Evolutionary conservation across 495 filamentous ascomycete species (phyloP).

Genomic region (Hypoxylon perforatum): DNA sequence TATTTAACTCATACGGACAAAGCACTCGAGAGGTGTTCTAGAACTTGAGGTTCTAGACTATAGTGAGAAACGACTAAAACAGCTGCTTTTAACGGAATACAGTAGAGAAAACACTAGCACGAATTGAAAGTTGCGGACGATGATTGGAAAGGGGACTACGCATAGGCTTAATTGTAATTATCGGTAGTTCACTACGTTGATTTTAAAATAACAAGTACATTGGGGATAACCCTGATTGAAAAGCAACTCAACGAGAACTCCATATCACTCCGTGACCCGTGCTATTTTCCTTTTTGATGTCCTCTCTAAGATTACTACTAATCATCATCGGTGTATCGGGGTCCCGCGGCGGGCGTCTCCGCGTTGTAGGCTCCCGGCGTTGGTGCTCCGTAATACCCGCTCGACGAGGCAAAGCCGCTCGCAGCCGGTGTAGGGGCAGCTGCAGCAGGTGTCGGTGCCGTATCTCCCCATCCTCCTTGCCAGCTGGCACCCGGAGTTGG

Average conservation of each 20-base stretch:
- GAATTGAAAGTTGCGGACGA: too few relatives aligned
- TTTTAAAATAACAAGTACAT: slow-evolving; percentile 19
- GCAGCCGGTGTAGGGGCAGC: slow-evolving; percentile 69
- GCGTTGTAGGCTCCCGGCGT: slow-evolving; percentile 82
- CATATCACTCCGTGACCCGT: slow-evolving; percentile 18
- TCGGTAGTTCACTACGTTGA: not conserved
- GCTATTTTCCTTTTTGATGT: slow-evolving; percentile 19
- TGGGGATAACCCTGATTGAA: not conserved
- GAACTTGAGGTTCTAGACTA: too few relatives aligned
- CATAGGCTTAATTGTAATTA: not conserved
- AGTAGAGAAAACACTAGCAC: too few relatives aligned
- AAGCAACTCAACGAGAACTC: slow-evolving; percentile 21
- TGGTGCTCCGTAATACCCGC: slow-evolving; percentile 74
- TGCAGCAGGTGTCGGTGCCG: slow-evolving; percentile 71
- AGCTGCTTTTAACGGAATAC: too few relatives aligned
- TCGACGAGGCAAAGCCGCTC: slow-evolving; percentile 47
- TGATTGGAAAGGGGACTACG: too few relatives aligned
- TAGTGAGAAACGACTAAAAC: too few relatives aligned
- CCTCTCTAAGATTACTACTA: slow-evolving; percentile 22
- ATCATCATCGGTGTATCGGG: slow-evolving; percentile 65
- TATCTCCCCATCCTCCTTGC: slow-evolving; percentile 66
- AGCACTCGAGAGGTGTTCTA: too few relatives aligned
- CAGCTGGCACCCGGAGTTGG: slow-evolving; percentile 65
- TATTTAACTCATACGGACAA: too few relatives aligned
- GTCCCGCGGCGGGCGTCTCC: slow-evolving; percentile 79